Percentiles rank a stretch among this genome's conserved stretches.
phyloP scores from a whole-genome alignment of 75 land plant genomes.

The Sequoiadendron giganteum region DNA sequence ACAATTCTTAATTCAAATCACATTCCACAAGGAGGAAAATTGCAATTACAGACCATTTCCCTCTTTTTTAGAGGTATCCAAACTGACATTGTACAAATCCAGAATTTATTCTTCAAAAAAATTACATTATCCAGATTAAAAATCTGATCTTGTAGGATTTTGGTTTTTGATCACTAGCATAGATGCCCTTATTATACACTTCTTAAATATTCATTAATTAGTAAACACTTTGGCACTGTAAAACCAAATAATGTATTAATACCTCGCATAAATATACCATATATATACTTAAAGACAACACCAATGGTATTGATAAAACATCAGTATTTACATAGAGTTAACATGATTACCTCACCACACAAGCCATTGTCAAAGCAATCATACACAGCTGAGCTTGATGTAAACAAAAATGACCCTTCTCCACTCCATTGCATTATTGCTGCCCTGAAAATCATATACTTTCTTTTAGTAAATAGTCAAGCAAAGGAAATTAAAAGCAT shows the following conservation, averaged over 20 bases:
- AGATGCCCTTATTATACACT: neutral
- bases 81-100: too few species aligned
- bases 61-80: too few species aligned
- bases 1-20: too few species aligned
- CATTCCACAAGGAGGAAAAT: too few species aligned
- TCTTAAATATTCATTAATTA: neutral
- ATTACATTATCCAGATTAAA: too few species aligned
- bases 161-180: neutral
- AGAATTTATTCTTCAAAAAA: too few species aligned
- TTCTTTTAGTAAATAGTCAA: neutral
- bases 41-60: too few species aligned
- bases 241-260: neutral
- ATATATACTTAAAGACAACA: neutral
- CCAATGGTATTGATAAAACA: neutral
- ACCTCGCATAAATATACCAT: neutral
- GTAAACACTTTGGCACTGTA: neutral
- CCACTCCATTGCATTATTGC: conserved; percentile 44
- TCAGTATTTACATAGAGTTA: neutral
- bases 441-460: conserved; percentile 21
- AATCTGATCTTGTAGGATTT: neutral
- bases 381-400: conserved; percentile 49
- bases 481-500: neutral
- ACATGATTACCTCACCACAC: conserved; percentile 33
- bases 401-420: conserved; percentile 43
- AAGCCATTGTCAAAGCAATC: conserved; percentile 33